phyloP scores from a whole-genome alignment of 139 green algal genomes.

The Diplosphaera chodatii region DNA sequence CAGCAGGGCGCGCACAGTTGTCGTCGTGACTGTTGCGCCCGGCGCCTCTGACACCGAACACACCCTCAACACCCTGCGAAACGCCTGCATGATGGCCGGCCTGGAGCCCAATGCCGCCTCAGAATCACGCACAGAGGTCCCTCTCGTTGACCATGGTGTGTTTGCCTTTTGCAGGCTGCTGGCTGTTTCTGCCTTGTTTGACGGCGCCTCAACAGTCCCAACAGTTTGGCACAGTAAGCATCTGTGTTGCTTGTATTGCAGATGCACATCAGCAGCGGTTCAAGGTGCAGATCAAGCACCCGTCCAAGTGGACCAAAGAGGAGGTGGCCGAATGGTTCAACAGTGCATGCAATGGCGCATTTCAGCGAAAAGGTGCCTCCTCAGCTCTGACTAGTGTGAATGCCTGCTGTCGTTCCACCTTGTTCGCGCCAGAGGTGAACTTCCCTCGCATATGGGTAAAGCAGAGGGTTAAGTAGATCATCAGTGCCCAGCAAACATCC shows the following conservation, averaged over 20 bases:
- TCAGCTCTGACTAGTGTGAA: no score
- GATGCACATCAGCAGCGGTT: background rate
- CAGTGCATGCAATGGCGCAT: background rate
- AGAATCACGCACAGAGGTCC: background rate
- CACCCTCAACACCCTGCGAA: background rate
- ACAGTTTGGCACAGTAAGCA: no score
- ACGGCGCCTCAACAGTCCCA: no score
- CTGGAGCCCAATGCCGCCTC: background rate
- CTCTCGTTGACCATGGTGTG: background rate
- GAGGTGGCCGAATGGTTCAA: background rate
- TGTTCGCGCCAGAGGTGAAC: no score
- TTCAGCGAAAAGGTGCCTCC: background rate
- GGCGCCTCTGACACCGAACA: background rate
- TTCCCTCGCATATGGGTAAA: no score
- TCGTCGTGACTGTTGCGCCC: background rate
- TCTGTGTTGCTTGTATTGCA: background rate
- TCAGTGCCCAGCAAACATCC: no score
- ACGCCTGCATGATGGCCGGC: background rate
- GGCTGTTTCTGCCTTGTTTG: no score
- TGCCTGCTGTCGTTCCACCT: no score
- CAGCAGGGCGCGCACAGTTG: background rate
- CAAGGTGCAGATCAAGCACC: background rate
- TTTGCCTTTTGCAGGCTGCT: background rate
- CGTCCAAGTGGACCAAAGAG: background rate
- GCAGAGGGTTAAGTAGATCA: no score